phyloP scores from a whole-genome alignment of 306 rosid genomes.

The Trichosanthes truncata region DNA sequence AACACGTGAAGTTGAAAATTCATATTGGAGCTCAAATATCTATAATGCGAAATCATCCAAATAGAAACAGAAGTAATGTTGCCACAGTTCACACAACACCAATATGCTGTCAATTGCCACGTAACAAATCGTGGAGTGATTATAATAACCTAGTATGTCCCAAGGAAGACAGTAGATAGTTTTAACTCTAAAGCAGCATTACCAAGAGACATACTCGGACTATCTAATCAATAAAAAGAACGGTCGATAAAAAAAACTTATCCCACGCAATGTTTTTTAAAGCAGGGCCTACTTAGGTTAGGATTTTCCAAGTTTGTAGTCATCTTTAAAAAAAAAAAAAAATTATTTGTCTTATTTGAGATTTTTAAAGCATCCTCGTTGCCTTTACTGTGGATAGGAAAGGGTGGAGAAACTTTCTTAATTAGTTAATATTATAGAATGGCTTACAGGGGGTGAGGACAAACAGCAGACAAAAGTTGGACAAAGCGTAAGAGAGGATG shows the following conservation, averaged over 20 bases:
- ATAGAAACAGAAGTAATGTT: not conserved
- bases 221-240: not conserved
- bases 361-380: no score
- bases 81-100: not conserved
- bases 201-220: not conserved
- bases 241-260: not conserved
- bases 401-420: no score
- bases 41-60: not conserved
- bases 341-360: no score
- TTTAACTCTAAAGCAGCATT: not conserved
- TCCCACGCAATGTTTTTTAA: not conserved
- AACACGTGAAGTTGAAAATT: constrained; percentile 13
- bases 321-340: no score
- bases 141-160: not conserved
- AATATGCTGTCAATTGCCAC: not conserved
- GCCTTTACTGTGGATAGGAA: no score
- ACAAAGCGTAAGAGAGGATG: not conserved
- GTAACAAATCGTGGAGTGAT: not conserved
- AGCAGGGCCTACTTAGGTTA: not conserved
- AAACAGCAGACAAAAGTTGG: not conserved
- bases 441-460: no score
- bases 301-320: no score
- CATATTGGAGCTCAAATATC: not conserved
- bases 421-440: no score
- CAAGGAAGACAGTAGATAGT: not conserved